Percentiles rank a stretch among this genome's conserved stretches.
These are phyloP conservation scores for Colletotrichum tanaceti DNA, from an alignment of 2,329 filamentous ascomycete species.

Conservation along the genomic window DNA sequence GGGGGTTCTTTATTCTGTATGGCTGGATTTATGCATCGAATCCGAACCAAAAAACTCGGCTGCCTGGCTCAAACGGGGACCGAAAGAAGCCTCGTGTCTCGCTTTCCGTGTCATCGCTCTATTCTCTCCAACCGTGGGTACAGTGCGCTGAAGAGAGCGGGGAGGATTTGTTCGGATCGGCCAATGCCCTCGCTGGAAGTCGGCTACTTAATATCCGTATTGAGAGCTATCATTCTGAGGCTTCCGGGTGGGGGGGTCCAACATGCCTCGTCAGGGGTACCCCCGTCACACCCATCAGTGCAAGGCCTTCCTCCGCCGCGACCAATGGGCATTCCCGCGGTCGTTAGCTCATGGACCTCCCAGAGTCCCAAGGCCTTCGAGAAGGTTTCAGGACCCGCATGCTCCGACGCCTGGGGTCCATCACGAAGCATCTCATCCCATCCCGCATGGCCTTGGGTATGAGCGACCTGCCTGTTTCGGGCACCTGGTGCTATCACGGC, in stretches of 20 bases:
- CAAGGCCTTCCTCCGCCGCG: constrained; percentile 15
- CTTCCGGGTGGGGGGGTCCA: constrained; percentile 25
- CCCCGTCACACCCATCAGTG: constrained; percentile 14
- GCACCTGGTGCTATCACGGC: constrained; percentile 34
- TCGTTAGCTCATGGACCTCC: constrained; percentile 34
- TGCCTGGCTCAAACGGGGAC: constrained; percentile 5
- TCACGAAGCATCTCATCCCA: constrained; percentile 35
- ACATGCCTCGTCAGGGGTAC: constrained; percentile 17
- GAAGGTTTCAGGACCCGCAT: constrained; percentile 42
- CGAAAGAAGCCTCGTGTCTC: constrained; percentile 8
- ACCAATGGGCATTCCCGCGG: constrained; percentile 41
- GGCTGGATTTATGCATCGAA: constrained; percentile 13
- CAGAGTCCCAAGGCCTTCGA: constrained; percentile 36
- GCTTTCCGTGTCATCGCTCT: not conserved
- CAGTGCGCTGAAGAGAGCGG: constrained; percentile 27
- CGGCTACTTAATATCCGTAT: constrained; percentile 24
- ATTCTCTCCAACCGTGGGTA: constrained; percentile 28
- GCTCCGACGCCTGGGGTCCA: constrained; percentile 25
- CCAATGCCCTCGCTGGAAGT: constrained; percentile 15
- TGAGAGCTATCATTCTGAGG: constrained; percentile 35
- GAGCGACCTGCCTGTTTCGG: constrained; percentile 36
- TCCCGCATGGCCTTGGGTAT: constrained; percentile 37
- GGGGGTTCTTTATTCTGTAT: not conserved
- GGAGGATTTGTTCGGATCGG: constrained; percentile 1
- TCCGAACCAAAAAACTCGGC: constrained; percentile 22